These are phyloP conservation scores for Pseudocercospora cruenta DNA, from an alignment of 2,329 filamentous ascomycete genomes.

Conservation along the genomic window DNA sequence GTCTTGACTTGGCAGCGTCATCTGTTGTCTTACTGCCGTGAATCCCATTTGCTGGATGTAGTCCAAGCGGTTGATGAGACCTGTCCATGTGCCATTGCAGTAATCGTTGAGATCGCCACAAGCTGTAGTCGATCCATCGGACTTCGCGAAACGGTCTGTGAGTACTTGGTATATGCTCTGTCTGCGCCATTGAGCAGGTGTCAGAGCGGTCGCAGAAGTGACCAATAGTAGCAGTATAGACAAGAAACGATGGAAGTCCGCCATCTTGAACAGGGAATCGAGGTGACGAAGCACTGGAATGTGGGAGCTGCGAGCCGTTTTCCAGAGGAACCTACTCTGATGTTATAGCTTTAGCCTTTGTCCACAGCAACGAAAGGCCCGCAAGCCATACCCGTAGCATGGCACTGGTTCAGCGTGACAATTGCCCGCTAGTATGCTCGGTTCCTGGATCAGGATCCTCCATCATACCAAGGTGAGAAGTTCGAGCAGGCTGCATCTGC, in stretches of 20 bases:
- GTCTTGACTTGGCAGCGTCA: neutral
- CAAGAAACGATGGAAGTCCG: conserved; percentile 11
- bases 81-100: conserved; percentile 55
- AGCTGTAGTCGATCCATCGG: conserved; percentile 49
- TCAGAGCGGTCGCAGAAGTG: conserved; percentile 10
- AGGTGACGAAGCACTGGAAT: conserved; percentile 20
- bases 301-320: conserved; percentile 10
- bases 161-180: conserved; percentile 63
- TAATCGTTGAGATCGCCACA: conserved; percentile 48
- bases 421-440: neutral
- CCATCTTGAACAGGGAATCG: conserved; percentile 12
- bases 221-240: conserved; percentile 14
- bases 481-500: neutral
- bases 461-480: neutral
- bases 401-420: neutral
- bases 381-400: conserved; percentile 4
- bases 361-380: conserved; percentile 5
- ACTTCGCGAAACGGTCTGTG: conserved; percentile 60
- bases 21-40: conserved; percentile 37
- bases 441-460: neutral
- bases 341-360: conserved; percentile 7
- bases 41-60: conserved; percentile 57
- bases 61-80: conserved; percentile 49
- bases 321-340: conserved; percentile 4
- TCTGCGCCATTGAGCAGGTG: conserved; percentile 41